These are phyloP conservation scores for Cytospora piceicola DNA, from an alignment of 2,329 filamentous ascomycete genomes.

Conservation along the genomic window DNA sequence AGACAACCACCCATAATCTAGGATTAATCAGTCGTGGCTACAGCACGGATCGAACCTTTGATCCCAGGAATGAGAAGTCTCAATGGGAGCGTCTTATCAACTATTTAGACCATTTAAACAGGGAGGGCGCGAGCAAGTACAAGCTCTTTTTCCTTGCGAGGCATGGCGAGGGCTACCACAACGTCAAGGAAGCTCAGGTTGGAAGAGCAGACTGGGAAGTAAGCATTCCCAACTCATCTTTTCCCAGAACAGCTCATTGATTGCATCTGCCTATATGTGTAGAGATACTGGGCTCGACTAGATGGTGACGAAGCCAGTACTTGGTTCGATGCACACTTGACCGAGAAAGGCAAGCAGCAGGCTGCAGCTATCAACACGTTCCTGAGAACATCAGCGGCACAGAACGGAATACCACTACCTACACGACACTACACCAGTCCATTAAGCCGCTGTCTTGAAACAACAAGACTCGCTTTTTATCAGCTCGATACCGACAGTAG, in stretches of 20 bases:
- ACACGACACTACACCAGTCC: constrained; percentile 61
- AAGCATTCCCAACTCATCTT: constrained; percentile 27
- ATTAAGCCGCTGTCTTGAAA: constrained; percentile 61
- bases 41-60: background rate
- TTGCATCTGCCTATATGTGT: background rate
- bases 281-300: constrained; percentile 45
- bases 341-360: constrained; percentile 55
- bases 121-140: constrained; percentile 43
- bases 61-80: background rate
- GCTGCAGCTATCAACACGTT: constrained; percentile 55
- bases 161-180: constrained; percentile 59
- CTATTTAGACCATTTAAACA: background rate
- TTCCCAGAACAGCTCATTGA: constrained; percentile 9
- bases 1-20: constrained; percentile 1
- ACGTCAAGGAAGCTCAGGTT: constrained; percentile 57
- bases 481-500: background rate
- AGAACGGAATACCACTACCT: constrained; percentile 56
- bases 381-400: constrained; percentile 50
- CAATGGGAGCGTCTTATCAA: background rate
- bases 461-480: constrained; percentile 45
- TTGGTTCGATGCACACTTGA: constrained; percentile 55
- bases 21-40: background rate
- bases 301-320: constrained; percentile 43
- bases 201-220: constrained; percentile 61
- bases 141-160: constrained; percentile 59